Evolutionary conservation across 2,329 filamentous ascomycete genomes (phyloP), one percentile per base, ranked within the genome.

Genomic region (Calonectria hongkongensis): DNA sequence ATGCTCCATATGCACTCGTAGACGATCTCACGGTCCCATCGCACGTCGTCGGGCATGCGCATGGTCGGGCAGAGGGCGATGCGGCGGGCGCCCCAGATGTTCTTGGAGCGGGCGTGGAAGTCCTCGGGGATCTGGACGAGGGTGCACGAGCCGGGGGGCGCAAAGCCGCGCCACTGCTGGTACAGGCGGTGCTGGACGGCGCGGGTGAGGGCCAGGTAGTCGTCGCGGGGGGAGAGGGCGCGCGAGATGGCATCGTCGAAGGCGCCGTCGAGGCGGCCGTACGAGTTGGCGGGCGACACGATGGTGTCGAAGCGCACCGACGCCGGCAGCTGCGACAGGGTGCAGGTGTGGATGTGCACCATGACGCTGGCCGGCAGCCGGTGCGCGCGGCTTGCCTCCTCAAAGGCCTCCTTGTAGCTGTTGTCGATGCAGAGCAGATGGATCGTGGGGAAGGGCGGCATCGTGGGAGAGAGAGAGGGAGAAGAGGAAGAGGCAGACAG

Each of bases 201-300:
- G 9, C 86, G 87, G 12, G 86, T 86, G 74, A 89, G 86, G 30
- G 83, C 83, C 62, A 84, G 82, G 0, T 88, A 89, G 71, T 90
- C 87, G 54, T 88, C 54, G 66, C 54, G 54, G 18, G 66, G 66
- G 5, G 54, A 62, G 33, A 68, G 33, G 16, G 54, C 66, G 30
- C 66, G 66, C 30, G 66, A 68, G 45, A 68, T 68, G 54, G 66
- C 88, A 75, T 88, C 86, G 81, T 90, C 88, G 74, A 89, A 90
- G 72, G 84, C 87, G 60, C 89, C 89, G 77, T 90, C 88, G 2
- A 91, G 84, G 7, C 85, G 84, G 65, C 84, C 88, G 79, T 89
- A 90, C 7, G 87, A 89, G 79, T 90, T 90, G 63, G 88, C 87
- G 1, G 88, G 88, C 3, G 88, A 89, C 43, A 89, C 87, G 64